Conservation (phyloP, 2,329 filamentous ascomycete species). For the Stenocarpella maydis region DNA sequence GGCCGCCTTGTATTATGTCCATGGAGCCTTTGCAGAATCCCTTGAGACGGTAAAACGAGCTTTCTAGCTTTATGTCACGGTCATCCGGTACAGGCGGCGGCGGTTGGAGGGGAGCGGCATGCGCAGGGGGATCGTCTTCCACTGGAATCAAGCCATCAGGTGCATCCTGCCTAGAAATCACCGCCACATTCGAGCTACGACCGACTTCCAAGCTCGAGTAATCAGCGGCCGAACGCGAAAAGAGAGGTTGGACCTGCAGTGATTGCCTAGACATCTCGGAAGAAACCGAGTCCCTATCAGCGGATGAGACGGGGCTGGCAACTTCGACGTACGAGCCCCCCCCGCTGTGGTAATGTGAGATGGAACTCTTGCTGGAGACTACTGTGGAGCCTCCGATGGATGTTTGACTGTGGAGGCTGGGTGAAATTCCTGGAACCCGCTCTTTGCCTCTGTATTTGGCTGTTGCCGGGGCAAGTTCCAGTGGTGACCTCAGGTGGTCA, state of each 20-base stretch:
- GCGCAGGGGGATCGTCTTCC: conserved; percentile 41
- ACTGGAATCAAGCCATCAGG: conserved; percentile 50
- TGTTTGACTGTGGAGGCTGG: neutral
- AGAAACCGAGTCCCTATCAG: neutral
- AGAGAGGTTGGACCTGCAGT: conserved; percentile 13
- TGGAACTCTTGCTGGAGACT: conserved; percentile 7
- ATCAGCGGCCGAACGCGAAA: neutral
- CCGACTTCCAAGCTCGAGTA: neutral
- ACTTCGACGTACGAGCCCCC: conserved; percentile 18
- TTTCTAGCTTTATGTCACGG: conserved; percentile 53
- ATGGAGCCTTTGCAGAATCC: conserved; percentile 65
- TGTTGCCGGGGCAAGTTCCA: neutral
- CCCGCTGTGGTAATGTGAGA: neutral
- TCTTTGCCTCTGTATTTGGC: neutral
- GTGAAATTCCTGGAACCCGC: neutral
- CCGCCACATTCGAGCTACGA: neutral
- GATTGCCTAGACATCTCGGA: neutral
- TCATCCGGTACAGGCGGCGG: conserved; percentile 43
- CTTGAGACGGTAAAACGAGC: conserved; percentile 61
- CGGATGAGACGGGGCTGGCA: conserved; percentile 15
- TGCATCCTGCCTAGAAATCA: conserved; percentile 21
- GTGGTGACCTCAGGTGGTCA: neutral
- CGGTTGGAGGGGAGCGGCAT: conserved; percentile 26
- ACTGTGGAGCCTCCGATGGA: conserved; percentile 4
- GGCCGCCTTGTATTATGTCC: conserved; percentile 56